These are phyloP conservation scores for Oxytropis ochrocephala DNA, from an alignment of 306 rosid genomes.

Conservation along the genomic window DNA sequence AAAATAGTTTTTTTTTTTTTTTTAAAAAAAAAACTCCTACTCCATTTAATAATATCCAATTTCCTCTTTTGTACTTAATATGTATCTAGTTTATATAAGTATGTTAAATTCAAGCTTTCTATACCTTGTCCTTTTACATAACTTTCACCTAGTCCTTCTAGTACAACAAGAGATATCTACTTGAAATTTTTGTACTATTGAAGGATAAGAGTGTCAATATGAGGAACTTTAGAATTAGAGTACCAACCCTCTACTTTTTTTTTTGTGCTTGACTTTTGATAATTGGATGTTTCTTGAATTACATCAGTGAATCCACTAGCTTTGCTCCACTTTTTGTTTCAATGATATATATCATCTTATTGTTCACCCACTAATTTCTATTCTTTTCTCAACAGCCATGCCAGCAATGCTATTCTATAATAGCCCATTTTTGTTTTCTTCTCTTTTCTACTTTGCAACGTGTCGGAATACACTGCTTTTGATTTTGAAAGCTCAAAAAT, in stretches of 20 bases:
- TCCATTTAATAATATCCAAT: not conserved
- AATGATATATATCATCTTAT: conserved; percentile 27
- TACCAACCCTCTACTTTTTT: conserved; percentile 23
- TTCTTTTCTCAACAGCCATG: conserved; percentile 21
- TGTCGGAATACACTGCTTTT: conserved; percentile 10
- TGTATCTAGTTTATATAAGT: not conserved
- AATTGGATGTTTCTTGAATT: conserved; percentile 29
- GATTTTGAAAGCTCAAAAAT: not conserved
- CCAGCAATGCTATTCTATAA: conserved; percentile 27
- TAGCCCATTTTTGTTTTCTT: conserved; percentile 17
- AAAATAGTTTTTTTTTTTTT: too few relatives aligned
- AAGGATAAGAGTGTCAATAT: conserved; percentile 26
- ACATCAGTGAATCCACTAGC: conserved; percentile 45
- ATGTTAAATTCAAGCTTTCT: not conserved
- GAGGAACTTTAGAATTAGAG: conserved; percentile 3
- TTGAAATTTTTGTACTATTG: not conserved
- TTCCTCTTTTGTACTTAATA: not conserved
- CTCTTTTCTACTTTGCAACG: conserved; percentile 18
- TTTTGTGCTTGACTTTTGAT: conserved; percentile 37
- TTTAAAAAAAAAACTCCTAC: not conserved
- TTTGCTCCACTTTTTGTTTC: conserved; percentile 32
- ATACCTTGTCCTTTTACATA: not conserved
- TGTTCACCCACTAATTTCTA: conserved; percentile 39
- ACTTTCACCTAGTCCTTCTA: too few relatives aligned
- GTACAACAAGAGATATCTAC: too few relatives aligned